These are phyloP conservation scores for Yamadazyma siamensis DNA, from an alignment of 1,139 yeast genomes.

Conservation along the genomic window DNA sequence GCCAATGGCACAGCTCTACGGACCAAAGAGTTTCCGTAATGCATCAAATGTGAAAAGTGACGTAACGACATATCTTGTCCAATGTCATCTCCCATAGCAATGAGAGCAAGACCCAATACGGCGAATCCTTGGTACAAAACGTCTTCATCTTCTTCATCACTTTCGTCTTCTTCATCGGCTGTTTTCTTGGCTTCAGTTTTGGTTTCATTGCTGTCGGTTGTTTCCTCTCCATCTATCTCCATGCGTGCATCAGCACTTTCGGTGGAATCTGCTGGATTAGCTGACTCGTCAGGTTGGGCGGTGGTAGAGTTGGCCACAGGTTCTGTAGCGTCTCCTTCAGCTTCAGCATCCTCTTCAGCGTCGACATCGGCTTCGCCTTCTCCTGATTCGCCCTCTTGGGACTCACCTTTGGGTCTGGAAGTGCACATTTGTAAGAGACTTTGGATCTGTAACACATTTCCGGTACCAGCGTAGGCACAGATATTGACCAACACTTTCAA, in stretches of 20 bases:
- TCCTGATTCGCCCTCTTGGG: conserved; percentile 29
- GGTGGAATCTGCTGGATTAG: neutral
- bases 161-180: conserved; percentile 25
- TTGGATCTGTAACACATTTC: conserved; percentile 94
- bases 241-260: conserved; percentile 18
- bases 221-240: conserved; percentile 24
- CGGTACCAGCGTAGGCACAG: conserved; percentile 97
- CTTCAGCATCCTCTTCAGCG: conserved; percentile 19
- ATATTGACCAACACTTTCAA: conserved; percentile 87
- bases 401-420: conserved; percentile 49
- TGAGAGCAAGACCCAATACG: conserved; percentile 88
- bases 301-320: conserved; percentile 10
- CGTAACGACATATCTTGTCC: conserved; percentile 98
- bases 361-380: conserved; percentile 13
- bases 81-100: conserved; percentile 97
- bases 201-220: conserved; percentile 8
- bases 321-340: conserved; percentile 12
- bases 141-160: conserved; percentile 46
- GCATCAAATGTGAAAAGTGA: conserved; percentile 97
- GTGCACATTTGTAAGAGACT: conserved; percentile 86
- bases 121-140: conserved; percentile 83
- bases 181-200: conserved; percentile 17
- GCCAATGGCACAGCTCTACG: conserved; percentile 97
- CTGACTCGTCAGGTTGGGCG: conserved; percentile 7
- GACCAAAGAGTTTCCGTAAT: conserved; percentile 89